Conservation (phyloP, 2,329 filamentous ascomycete species). For the Dactylella cylindrospora region DNA sequence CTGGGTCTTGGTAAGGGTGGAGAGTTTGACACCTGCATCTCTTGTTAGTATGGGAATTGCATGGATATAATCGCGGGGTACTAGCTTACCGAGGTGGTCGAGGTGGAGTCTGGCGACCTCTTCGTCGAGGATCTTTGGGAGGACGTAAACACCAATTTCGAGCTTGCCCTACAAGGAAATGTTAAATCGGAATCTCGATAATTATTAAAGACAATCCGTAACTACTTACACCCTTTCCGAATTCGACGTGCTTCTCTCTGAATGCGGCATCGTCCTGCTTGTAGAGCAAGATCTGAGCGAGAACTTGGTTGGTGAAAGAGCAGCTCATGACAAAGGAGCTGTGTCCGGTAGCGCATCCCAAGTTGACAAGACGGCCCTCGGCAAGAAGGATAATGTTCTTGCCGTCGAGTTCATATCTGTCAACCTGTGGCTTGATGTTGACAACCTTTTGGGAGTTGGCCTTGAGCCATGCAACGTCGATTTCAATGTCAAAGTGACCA, state of each 20-base stretch:
- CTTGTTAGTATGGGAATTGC: constrained; percentile 6
- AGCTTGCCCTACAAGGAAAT: constrained; percentile 66
- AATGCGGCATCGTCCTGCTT: constrained; percentile 87
- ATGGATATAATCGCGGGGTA: not conserved
- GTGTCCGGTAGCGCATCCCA: constrained; percentile 98
- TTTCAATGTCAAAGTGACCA: constrained; percentile 99
- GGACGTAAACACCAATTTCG: constrained; percentile 86
- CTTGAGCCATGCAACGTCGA: constrained; percentile 99
- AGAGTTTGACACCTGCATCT: constrained; percentile 69
- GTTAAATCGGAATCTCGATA: not conserved
- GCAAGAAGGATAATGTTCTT: constrained; percentile 97
- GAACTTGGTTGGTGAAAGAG: constrained; percentile 99
- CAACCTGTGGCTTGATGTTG: constrained; percentile 99
- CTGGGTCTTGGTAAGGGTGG: constrained; percentile 79
- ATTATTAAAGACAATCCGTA: not conserved
- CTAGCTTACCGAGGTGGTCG: constrained; percentile 73
- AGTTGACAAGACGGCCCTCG: constrained; percentile 98
- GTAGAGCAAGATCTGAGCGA: constrained; percentile 97
- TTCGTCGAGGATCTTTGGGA: constrained; percentile 99
- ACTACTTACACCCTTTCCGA: constrained; percentile 66
- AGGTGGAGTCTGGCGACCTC: constrained; percentile 95
- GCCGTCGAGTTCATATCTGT: constrained; percentile 91
- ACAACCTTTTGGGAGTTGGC: constrained; percentile 72
- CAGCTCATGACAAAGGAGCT: constrained; percentile 99
- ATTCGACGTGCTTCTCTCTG: constrained; percentile 92